Percentiles rank a stretch among this genome's conserved stretches.
Conservation (phyloP, 495 filamentous ascomycete species). For the Barbatosphaeria neglecta region DNA sequence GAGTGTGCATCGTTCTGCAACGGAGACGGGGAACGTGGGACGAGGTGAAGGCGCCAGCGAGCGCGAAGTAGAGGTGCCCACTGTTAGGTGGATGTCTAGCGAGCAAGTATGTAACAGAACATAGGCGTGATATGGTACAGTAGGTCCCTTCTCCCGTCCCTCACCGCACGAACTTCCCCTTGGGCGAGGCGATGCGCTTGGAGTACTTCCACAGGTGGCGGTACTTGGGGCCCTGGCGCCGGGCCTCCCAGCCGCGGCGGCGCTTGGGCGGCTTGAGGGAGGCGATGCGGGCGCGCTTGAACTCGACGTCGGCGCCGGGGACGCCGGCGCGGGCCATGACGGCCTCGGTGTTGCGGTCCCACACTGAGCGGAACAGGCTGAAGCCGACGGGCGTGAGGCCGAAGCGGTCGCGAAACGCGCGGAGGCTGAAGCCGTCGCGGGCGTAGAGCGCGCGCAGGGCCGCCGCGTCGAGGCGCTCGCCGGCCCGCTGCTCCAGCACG, state of each 20-base stretch:
- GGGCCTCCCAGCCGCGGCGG: constrained; percentile 45
- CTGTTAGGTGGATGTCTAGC: too few relatives aligned
- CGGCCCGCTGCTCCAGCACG: constrained; percentile 65
- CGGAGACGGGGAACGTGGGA: too few relatives aligned
- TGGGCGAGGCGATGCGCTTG: constrained; percentile 26
- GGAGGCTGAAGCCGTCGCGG: constrained; percentile 59
- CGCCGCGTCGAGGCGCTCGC: constrained; percentile 45
- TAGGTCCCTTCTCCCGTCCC: too few relatives aligned
- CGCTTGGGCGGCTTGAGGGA: constrained; percentile 41
- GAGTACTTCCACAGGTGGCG: constrained; percentile 40
- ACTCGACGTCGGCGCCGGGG: constrained; percentile 69
- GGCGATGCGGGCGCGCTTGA: constrained; percentile 54
- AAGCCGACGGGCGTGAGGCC: constrained; percentile 64
- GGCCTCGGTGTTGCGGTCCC: constrained; percentile 73
- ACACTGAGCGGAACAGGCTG: constrained; percentile 74
- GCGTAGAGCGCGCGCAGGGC: constrained; percentile 42
- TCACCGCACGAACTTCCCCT: constrained; percentile 1
- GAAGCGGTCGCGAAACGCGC: constrained; percentile 58
- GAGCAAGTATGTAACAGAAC: too few relatives aligned
- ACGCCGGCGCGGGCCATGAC: constrained; percentile 77
- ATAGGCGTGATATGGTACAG: too few relatives aligned
- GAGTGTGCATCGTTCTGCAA: too few relatives aligned
- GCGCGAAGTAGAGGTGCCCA: too few relatives aligned
- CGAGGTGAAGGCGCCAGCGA: too few relatives aligned
- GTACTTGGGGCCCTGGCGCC: constrained; percentile 43